Evolutionary conservation across 2,329 filamentous ascomycete species (phyloP).

Genomic region (Exophiala alcalophila): DNA sequence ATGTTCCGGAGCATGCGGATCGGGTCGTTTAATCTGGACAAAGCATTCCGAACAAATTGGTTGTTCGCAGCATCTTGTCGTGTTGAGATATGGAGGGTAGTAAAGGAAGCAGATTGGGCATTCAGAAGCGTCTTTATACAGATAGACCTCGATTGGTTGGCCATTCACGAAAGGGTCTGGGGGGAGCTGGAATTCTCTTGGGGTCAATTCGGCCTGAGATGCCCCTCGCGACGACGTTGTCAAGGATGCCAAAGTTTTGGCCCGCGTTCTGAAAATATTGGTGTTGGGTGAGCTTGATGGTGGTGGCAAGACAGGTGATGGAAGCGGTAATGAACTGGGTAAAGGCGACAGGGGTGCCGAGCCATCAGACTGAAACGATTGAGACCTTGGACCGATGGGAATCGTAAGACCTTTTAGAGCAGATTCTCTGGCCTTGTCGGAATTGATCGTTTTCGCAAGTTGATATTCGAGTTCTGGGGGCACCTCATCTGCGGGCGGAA

Average conservation of each 20-base stretch:
- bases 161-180: slow-evolving; percentile 87
- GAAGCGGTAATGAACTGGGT: slow-evolving; percentile 60
- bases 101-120: slow-evolving; percentile 97
- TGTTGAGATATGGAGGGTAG: slow-evolving; percentile 92
- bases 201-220: slow-evolving; percentile 67
- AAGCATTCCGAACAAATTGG: slow-evolving; percentile 98
- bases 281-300: slow-evolving; percentile 49
- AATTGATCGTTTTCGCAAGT: slow-evolving; percentile 48
- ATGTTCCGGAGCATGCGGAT: slow-evolving; percentile 85
- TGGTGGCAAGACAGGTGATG: slow-evolving; percentile 56
- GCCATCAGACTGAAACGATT: slow-evolving; percentile 73
- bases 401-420: slow-evolving; percentile 72
- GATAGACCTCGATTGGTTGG: slow-evolving; percentile 84
- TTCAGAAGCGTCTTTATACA: slow-evolving; percentile 87
- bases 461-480: slow-evolving; percentile 63
- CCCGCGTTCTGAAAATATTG: slow-evolving; percentile 72
- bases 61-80: slow-evolving; percentile 92
- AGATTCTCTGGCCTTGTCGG: slow-evolving; percentile 52
- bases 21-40: slow-evolving; percentile 93
- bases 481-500: slow-evolving; percentile 80
- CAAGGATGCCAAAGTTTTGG: slow-evolving; percentile 83
- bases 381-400: slow-evolving; percentile 72
- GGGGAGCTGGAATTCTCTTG: slow-evolving; percentile 75
- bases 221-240: slow-evolving; percentile 72
- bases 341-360: slow-evolving; percentile 59